Conservation (phyloP, 305 asterid genomes). For the Andrographis paniculata region DNA sequence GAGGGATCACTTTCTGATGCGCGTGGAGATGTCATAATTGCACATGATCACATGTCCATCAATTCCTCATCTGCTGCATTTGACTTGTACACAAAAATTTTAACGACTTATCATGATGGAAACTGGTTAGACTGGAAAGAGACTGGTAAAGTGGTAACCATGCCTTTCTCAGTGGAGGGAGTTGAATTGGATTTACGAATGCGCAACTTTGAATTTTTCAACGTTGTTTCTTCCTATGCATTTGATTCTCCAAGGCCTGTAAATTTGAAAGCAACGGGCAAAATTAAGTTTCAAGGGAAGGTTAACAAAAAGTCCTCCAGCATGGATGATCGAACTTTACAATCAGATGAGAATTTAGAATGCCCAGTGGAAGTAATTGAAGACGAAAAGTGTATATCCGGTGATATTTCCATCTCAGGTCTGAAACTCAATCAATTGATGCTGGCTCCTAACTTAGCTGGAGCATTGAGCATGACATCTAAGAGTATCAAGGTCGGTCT, state of each 20-base stretch:
- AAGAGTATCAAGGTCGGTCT: conserved; percentile 72
- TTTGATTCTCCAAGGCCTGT: conserved; percentile 91
- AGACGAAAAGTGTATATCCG: conserved; percentile 53
- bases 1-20: conserved; percentile 98
- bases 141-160: conserved; percentile 37
- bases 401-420: conserved; percentile 87
- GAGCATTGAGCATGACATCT: conserved; percentile 62
- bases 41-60: conserved; percentile 77
- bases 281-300: conserved; percentile 89
- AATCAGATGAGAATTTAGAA: conserved; percentile 27
- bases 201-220: conserved; percentile 93
- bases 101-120: conserved; percentile 71
- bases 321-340: conserved; percentile 28
- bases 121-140: conserved; percentile 48
- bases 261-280: conserved; percentile 95
- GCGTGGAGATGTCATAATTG: conserved; percentile 96
- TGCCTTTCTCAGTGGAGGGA: conserved; percentile 86
- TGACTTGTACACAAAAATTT: conserved; percentile 72
- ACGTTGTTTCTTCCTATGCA: conserved; percentile 75
- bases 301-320: conserved; percentile 39
- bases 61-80: conserved; percentile 94
- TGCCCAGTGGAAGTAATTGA: conserved; percentile 28
- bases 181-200: conserved; percentile 86
- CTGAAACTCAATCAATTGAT: conserved; percentile 91
- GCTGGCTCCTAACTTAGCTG: conserved; percentile 98